Base-by-base conservation (phyloP, 2,329 filamentous ascomycete species). In the Colletotrichum incanum region DNA sequence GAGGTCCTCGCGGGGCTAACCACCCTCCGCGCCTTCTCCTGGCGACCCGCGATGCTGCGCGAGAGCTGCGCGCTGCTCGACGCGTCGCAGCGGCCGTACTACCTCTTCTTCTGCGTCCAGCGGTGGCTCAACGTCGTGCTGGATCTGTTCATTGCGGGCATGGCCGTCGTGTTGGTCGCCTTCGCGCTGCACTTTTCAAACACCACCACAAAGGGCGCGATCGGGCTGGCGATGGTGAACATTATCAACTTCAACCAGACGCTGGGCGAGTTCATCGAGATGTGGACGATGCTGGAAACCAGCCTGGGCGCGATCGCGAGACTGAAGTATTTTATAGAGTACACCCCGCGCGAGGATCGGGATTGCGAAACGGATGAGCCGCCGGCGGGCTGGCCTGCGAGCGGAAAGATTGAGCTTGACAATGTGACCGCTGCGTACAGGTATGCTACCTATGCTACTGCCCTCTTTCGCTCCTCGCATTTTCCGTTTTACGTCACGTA, bases 1-100 rank as follows among this genome's bases (percentile, higher is more conserved):
- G 88, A 89, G 73, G 84, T 84, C 0, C 76, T 88, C 0, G 78
- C 80, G 5, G 87, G 87, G 0, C 72, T 89, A 0, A 74, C 80
- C 0, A 88, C 85, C 0, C 84, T 90, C 50, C 85, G 87, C 11
- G 84, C 87, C 0, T 88, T 87, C 65, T 81, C 81, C 1, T 88
- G 86, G 86, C 80, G 82, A n/a, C 75, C 75, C 6, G 76, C 79
- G 3, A 80, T 84, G 41, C 77, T 80, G 0, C 74, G 82, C 16
- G 82, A 83, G 56, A 83, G 80, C 2, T 78, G 81, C 0, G 65
- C 73, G 2, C 77, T 82, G 0, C 34, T 37, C 34, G 84, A 88
- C 68, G 76, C 76, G 14, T 87, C 85, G 0, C 87, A 88, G 67
- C 81, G 82, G 50, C 86, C 87, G 0, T 86, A 85, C 58, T 89